Evolutionary conservation across 1,139 yeast species (phyloP).

Genomic region (Kodamaea fungicola): DNA sequence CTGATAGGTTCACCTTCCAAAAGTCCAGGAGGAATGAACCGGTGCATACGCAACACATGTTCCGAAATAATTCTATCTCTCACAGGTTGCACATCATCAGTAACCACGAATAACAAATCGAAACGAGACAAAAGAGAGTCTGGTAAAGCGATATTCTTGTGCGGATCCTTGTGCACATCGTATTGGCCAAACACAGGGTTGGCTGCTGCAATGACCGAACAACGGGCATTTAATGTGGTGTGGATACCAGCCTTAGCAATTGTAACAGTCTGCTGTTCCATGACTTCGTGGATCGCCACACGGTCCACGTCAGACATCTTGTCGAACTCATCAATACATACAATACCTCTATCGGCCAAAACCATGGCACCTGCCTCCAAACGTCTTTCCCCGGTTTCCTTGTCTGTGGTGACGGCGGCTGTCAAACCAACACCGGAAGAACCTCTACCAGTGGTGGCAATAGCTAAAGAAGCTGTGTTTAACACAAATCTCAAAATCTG

Average conservation of each 20-base stretch:
- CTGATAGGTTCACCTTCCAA: conserved; percentile 94
- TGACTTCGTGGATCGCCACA: conserved; percentile 98
- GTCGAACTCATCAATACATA: conserved; percentile 97
- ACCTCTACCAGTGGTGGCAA: conserved; percentile 98
- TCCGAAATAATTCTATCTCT: conserved; percentile 88
- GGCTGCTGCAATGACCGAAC: conserved; percentile 98
- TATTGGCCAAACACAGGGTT: conserved; percentile 97
- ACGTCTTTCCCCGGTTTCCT: conserved; percentile 95
- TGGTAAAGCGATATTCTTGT: conserved; percentile 92
- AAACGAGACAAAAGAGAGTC: conserved; percentile 96
- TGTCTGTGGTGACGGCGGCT: conserved; percentile 96
- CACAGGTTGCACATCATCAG: conserved; percentile 87
- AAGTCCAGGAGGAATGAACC: conserved; percentile 84
- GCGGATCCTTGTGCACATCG: conserved; percentile 95
- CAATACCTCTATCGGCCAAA: conserved; percentile 93
- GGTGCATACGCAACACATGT: conserved; percentile 92
- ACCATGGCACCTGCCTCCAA: conserved; percentile 99
- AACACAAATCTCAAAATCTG: conserved; percentile 91
- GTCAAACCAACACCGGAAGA: conserved; percentile 99
- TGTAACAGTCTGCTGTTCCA: conserved; percentile 99
- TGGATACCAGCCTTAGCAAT: conserved; percentile 99
- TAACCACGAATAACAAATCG: conserved; percentile 90
- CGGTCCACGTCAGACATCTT: conserved; percentile 96
- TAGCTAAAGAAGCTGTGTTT: conserved; percentile 92
- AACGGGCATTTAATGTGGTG: conserved; percentile 92